Evolutionary conservation across 2,329 filamentous ascomycete species (phyloP).

Genomic region (Fusarium neocosmosporiellum): DNA sequence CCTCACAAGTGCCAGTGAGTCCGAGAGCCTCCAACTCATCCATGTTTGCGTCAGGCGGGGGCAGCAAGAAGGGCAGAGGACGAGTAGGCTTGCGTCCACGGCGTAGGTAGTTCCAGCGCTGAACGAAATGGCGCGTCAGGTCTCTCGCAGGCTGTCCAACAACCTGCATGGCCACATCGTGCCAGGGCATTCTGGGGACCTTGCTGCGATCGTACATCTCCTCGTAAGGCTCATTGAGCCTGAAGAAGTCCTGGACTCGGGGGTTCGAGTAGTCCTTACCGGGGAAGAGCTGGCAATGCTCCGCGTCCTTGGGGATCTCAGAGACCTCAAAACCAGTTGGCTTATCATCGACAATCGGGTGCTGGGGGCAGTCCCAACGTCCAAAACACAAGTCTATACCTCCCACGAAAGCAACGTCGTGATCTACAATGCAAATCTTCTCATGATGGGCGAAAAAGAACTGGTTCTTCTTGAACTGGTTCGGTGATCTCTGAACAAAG

Average conservation of each 20-base stretch:
- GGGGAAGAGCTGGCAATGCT: constrained; percentile 95
- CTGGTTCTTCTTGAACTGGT: constrained; percentile 98
- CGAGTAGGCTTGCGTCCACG: constrained; percentile 92
- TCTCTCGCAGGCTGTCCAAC: constrained; percentile 96
- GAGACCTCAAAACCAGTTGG: constrained; percentile 90
- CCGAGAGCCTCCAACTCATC: constrained; percentile 89
- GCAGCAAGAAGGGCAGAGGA: constrained; percentile 91
- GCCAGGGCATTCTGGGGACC: constrained; percentile 96
- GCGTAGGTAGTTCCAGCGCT: constrained; percentile 97
- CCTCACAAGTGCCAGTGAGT: constrained; percentile 92
- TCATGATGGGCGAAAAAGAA: constrained; percentile 99
- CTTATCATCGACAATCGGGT: constrained; percentile 91
- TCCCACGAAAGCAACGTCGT: constrained; percentile 94
- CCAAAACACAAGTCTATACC: constrained; percentile 98
- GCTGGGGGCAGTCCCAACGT: constrained; percentile 95
- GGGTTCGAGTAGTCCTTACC: constrained; percentile 99
- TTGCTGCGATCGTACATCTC: constrained; percentile 97
- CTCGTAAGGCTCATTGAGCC: constrained; percentile 92
- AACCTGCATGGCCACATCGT: constrained; percentile 97
- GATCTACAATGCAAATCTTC: constrained; percentile 96
- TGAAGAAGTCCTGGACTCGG: constrained; percentile 93
- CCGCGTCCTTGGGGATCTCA: constrained; percentile 82
- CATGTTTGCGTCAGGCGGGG: constrained; percentile 89
- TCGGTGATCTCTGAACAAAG: constrained; percentile 94
- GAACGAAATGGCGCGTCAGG: constrained; percentile 94